phyloP scores from a whole-genome alignment of 768 basidiomycete species.

The Leccinum variicolor region DNA sequence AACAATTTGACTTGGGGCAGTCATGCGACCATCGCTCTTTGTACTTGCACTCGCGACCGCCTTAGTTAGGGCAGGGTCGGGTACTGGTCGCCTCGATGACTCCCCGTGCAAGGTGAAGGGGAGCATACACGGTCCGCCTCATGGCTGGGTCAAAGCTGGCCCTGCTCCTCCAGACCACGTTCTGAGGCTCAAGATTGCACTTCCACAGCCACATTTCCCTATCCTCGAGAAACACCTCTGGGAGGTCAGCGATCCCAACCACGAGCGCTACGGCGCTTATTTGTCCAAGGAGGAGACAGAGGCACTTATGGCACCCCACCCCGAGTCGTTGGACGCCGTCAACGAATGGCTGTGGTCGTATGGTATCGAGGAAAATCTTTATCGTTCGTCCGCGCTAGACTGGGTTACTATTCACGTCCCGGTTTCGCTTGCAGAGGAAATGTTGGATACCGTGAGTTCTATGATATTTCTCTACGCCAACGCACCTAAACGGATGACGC shows the following conservation, averaged over 20 bases:
- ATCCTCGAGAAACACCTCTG: constrained; percentile 49
- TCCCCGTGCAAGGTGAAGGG: constrained; percentile 44
- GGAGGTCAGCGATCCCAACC: constrained; percentile 57
- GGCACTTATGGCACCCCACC: constrained; percentile 54
- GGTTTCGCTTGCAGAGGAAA: constrained; percentile 57
- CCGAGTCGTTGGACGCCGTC: constrained; percentile 49
- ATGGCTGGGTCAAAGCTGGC: constrained; percentile 45
- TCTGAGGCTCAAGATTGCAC: constrained; percentile 55
- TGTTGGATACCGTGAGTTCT: constrained; percentile 61
- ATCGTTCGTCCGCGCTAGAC: constrained; percentile 62
- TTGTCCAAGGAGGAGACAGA: constrained; percentile 68
- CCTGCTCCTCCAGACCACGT: constrained; percentile 43
- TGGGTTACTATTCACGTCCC: constrained; percentile 64
- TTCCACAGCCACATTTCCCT: constrained; percentile 50
- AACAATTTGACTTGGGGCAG: not conserved
- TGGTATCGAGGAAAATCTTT: constrained; percentile 46
- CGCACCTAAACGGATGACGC: not conserved
- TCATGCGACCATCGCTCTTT: constrained; percentile 12
- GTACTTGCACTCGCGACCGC: constrained; percentile 10
- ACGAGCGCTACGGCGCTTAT: constrained; percentile 51
- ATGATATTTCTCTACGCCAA: not conserved
- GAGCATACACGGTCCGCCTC: constrained; percentile 39
- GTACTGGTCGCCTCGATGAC: constrained; percentile 1
- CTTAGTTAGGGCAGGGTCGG: constrained; percentile 9
- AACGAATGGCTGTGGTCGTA: constrained; percentile 59